phyloP scores from a whole-genome alignment of 1,284 basidiomycete genomes.

The Ustilago trichophora region DNA sequence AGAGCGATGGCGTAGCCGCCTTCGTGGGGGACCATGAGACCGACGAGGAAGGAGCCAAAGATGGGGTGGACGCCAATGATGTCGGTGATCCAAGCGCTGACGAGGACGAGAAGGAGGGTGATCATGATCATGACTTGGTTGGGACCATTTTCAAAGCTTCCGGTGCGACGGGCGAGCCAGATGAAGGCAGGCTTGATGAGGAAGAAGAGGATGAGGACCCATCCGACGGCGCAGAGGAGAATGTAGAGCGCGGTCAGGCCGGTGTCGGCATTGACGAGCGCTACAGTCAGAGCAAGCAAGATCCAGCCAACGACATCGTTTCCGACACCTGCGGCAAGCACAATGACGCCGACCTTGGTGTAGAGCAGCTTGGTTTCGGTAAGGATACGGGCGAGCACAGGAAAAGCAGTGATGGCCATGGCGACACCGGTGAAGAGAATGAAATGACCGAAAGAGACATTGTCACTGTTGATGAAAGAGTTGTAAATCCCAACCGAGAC shows the following conservation, averaged over 20 bases:
- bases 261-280: constrained; percentile 83
- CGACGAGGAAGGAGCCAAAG: constrained; percentile 83
- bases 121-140: constrained; percentile 81
- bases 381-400: constrained; percentile 80
- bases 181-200: constrained; percentile 74
- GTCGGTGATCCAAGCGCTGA: constrained; percentile 85
- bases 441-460: constrained; percentile 81
- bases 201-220: constrained; percentile 81
- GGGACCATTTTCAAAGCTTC: constrained; percentile 79
- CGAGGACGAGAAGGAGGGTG: constrained; percentile 78
- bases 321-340: constrained; percentile 87
- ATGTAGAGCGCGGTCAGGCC: constrained; percentile 81
- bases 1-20: constrained; percentile 75
- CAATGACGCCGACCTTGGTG: constrained; percentile 90
- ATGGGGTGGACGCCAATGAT: constrained; percentile 90
- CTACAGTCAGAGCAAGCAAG: constrained; percentile 81
- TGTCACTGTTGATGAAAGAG: constrained; percentile 74
- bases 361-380: constrained; percentile 77
- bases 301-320: constrained; percentile 81
- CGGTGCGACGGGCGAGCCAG: constrained; percentile 81
- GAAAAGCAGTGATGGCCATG: constrained; percentile 84
- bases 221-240: constrained; percentile 81
- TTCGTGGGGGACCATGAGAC: constrained; percentile 86
- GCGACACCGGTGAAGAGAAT: constrained; percentile 92
- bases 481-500: constrained; percentile 83